Base-by-base conservation (phyloP, 2,329 filamentous ascomycete genomes). In the Apiospora malaysiana region DNA sequence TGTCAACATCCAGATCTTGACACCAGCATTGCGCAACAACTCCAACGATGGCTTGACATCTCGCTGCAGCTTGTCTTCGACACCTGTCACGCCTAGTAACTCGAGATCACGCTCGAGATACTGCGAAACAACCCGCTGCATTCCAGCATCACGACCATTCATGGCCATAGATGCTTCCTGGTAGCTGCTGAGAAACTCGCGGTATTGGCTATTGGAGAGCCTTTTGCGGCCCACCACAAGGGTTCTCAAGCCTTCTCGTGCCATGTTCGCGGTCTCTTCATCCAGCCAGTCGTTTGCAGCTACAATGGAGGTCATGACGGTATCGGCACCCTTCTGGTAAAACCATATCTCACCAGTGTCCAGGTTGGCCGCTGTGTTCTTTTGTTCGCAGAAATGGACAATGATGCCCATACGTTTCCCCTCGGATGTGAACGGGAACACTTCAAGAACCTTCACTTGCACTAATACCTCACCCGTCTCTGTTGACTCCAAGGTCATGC, bases 1-100 rank as follows among this genome's bases (percentile, higher is more conserved):
- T 0, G 96, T 99, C 79, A 99, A 86, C 96, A 99, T 99, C 96
- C 96, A 99, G 68, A 99, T 98, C 82, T 98, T 98, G 83, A 99
- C 96, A 37, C 96, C 96, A 0, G 96, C 96, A 77, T 99, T 99
- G 75, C 96, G 93, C 69, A 99, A 88, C 6, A 99, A 89, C 81
- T 99, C 97, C 7, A 99, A 87, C 0, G 94, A 97, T 1, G 95
- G 93, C 81, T 98, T 99, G 78, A 99, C 96, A 78, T 98, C 94
- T 73, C 91, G 92, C 80, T 99, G 96, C 16, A 99, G 88, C 79
- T 97, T 97, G 82, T 99, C 96, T 81, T 99, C 97, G 0, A 99
- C 96, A 74, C 96, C 96, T 0, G 96, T 99, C 16, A 99, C 95
- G n/a, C 96, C 96, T 1, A 98, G 88, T 7, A 99, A 89, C 79